Base-by-base conservation (phyloP, 2,329 filamentous ascomycete genomes). In the Hypoxylon sp. region DNA sequence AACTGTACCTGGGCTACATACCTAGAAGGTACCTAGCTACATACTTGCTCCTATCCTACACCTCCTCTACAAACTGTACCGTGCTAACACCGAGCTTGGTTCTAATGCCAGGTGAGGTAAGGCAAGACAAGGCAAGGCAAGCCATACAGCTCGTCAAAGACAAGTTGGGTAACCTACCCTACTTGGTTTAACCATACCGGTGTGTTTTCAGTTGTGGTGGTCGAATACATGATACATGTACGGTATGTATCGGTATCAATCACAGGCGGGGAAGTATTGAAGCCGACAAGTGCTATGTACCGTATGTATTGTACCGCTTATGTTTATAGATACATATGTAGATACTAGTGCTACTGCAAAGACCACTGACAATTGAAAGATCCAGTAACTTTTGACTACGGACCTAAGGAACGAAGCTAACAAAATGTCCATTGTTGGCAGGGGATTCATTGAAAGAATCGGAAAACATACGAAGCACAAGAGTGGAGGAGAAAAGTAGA, bases 401-500 rank as follows among this genome's bases (percentile, higher is more conserved):
- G 62, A 42, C 31, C 19, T 59, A 59, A 66, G 59, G 59, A 31
- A 65, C 68, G 62, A 69, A 66, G 59, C 59, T 66, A 69, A 61
- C n/a, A 48, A 58, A 35, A 53, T 63, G 64, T 33, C 48, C 51
- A 47, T 42, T 37, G 24, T 54, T 24, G 31, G 54, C 42, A 59
- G 50, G 58, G 53, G 53, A 47, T 22, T 59, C 31, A 35, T 60
- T 37, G 26, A 60, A 47, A 63, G 52, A 57, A 42, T 47, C 17
- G 58, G 26, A 55, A 47, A 53, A 59, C n/a, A 52, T 50, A 53
- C 39, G 26, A 48, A 67, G 22, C 47, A 68, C 31, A 19, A 68
- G 54, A 68, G 66, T 71, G 69, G 69, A 71, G 69, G 66, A 66
- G 52, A 54, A 66, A 66, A 59, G 51, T 52, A 69, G 51, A 65